Evolutionary conservation across 2,329 filamentous ascomycete species (phyloP).

Genomic region (Dactylonectria estremocensis): DNA sequence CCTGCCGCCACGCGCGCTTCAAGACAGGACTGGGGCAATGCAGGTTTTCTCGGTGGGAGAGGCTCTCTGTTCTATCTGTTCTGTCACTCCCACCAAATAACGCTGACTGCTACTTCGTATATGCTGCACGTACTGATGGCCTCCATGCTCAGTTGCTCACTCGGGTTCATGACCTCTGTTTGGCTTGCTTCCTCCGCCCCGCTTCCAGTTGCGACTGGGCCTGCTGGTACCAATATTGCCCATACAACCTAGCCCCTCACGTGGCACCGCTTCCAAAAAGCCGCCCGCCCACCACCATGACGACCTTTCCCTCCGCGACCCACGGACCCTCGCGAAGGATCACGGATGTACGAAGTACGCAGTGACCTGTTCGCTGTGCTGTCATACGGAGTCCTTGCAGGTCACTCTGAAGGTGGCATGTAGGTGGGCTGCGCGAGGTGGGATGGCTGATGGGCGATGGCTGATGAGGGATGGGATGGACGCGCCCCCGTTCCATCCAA

Average conservation of each 20-base stretch:
- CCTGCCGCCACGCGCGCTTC: conserved; percentile 18
- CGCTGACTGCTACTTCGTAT: too few species aligned
- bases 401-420: conserved; percentile 10
- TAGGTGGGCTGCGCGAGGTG: conserved; percentile 1
- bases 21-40: background rate
- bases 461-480: conserved; percentile 4
- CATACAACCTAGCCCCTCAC: conserved; percentile 8
- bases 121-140: background rate
- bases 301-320: background rate
- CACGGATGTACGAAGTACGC: background rate
- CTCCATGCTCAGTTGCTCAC: background rate
- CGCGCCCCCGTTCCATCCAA: background rate
- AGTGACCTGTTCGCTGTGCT: background rate
- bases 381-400: conserved; percentile 7
- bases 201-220: background rate
- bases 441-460: background rate
- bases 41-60: background rate
- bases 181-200: background rate
- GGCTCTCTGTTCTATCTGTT: background rate
- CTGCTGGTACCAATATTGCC: background rate
- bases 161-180: background rate
- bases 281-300: background rate
- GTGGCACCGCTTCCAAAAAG: conserved; percentile 12
- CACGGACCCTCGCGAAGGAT: background rate
- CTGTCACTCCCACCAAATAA: background rate